These are phyloP conservation scores for Clitoria ternatea DNA, from an alignment of 306 rosid genomes.

Conservation along the genomic window DNA sequence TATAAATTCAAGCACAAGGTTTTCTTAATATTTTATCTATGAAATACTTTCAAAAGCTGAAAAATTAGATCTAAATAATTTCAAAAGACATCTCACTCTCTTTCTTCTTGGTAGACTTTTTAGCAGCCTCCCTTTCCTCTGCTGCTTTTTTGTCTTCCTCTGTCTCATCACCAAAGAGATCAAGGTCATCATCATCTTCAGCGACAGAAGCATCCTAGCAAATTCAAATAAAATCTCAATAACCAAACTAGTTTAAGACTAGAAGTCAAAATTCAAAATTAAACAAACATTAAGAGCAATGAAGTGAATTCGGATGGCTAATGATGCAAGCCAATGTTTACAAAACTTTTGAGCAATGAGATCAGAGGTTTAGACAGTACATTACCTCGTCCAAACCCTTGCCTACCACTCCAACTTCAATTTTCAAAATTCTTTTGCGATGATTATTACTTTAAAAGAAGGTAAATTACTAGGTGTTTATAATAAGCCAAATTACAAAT, in stretches of 20 bases:
- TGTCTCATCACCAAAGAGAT: slow-evolving; percentile 82
- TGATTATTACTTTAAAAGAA: neutral
- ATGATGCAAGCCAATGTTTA: neutral
- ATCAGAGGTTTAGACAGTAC: neutral
- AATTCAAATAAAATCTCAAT: neutral
- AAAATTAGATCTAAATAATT: neutral
- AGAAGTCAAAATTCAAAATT: neutral
- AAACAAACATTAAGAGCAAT: neutral
- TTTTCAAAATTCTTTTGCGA: neutral
- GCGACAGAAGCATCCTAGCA: slow-evolving; percentile 46
- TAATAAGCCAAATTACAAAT: neutral
- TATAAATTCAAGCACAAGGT: neutral
- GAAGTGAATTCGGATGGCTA: neutral
- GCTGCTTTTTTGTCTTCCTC: slow-evolving; percentile 84
- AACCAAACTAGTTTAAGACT: neutral
- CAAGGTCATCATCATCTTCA: slow-evolving; percentile 63
- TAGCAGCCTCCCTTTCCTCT: slow-evolving; percentile 67
- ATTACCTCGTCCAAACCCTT: neutral
- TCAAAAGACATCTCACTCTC: slow-evolving; percentile 48
- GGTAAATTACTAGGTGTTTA: neutral
- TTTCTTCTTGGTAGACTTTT: slow-evolving; percentile 74
- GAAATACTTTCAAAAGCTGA: neutral
- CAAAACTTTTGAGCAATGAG: neutral
- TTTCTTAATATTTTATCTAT: neutral
- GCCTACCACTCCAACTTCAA: neutral